phyloP scores from a whole-genome alignment of 495 filamentous ascomycete species.

The Terfezia boudieri region DNA sequence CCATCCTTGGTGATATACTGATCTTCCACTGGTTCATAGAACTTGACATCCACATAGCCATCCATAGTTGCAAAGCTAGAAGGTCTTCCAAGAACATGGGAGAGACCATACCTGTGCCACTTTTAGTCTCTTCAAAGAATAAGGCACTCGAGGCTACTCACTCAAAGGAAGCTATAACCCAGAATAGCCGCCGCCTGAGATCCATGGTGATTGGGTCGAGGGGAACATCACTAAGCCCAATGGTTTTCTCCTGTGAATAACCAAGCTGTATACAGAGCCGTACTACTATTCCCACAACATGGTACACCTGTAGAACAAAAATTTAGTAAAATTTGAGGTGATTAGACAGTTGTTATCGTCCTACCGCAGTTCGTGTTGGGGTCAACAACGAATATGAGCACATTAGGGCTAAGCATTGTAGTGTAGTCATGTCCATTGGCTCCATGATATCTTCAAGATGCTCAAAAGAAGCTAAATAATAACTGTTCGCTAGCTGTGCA shows the following conservation, averaged over 20 bases:
- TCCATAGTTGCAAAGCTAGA: slow-evolving; percentile 55
- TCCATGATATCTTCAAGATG: slow-evolving; percentile 56
- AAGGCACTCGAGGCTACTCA: slow-evolving; percentile 19
- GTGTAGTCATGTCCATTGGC: slow-evolving; percentile 58
- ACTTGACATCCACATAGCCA: slow-evolving; percentile 62
- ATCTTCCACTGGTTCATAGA: slow-evolving; percentile 59
- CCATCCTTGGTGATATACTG: slow-evolving; percentile 58
- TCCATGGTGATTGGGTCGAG: slow-evolving; percentile 54
- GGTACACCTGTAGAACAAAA: slow-evolving; percentile 32
- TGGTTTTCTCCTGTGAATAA: slow-evolving; percentile 64
- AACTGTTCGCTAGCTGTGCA: slow-evolving; percentile 71
- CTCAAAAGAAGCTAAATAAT: slow-evolving; percentile 67
- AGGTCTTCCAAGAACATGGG: slow-evolving; percentile 65
- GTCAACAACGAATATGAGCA: slow-evolving; percentile 81
- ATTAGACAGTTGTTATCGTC: background rate
- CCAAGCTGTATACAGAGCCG: slow-evolving; percentile 72
- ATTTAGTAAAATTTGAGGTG: background rate
- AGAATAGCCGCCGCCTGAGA: slow-evolving; percentile 68
- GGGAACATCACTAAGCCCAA: slow-evolving; percentile 31
- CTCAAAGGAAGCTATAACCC: slow-evolving; percentile 71
- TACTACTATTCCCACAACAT: slow-evolving; percentile 66
- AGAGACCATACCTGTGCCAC: slow-evolving; percentile 32
- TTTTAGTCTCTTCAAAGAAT: background rate
- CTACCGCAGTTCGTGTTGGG: slow-evolving; percentile 61
- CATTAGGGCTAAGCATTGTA: slow-evolving; percentile 78